Base-by-base conservation (phyloP, 1,284 basidiomycete genomes). In the Termitomyces sp. region DNA sequence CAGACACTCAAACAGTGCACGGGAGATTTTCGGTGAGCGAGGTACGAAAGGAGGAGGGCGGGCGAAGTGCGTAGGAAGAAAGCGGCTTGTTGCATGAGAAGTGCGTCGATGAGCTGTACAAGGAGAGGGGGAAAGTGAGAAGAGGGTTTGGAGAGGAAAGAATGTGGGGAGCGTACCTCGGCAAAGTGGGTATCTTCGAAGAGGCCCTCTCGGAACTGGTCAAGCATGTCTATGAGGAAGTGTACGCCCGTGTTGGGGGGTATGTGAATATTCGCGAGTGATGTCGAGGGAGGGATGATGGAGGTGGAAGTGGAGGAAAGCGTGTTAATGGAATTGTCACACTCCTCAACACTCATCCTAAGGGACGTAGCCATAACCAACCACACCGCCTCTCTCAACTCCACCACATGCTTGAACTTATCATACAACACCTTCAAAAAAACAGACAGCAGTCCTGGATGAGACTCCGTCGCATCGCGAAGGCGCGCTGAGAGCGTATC, bases 21-120 rank as follows among this genome's bases (percentile, higher is more conserved):
- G n/a, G 73, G 64, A 36, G 75, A 66, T 15, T 68, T 67, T 3
- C 80, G 70, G 55, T 75, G 64, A 8, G 67, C 58, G 33, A 85
- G 67, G 59, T 84, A 85, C 0, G 76, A 68, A 0, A 78, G 67
- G 2, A 86, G 64, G 0, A 85, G 68, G 0, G 70, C 53, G 1
- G 78, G 74, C 1, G 75, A 74, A 0, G 69, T 57, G 1, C 57
- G 59, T 39, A 86, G 64, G 7, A 88, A 66, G 0, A 62, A 60
- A 43, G 70, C 64, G 1, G 76, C 66, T 51, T 81, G 67, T 13
- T 67, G 53, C 2, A 61, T 57, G 13, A 81, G 65, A 5, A 80
- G 65, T 1, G 61, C 59, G 56, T 87, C 82, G n/a, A 81, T 65
- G 19, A 68, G 67, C 82, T 84, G 46, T 2, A 51, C 8, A 28